Percentiles rank a stretch among this genome's conserved stretches.
phyloP scores from a whole-genome alignment of 148 eudicot species.

The Chenopodium quinoa region DNA sequence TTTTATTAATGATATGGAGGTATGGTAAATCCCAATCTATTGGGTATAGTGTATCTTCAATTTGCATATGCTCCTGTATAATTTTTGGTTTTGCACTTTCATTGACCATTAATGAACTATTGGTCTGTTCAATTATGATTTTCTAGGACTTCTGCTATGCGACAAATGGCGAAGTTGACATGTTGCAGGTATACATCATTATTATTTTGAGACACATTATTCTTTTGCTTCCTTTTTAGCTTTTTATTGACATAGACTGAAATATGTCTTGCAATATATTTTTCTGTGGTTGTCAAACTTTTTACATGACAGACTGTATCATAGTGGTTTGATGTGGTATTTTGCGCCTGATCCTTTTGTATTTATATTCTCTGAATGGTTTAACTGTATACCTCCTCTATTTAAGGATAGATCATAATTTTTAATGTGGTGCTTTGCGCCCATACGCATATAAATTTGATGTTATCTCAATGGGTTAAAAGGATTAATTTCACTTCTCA shows the following conservation, averaged over 20 bases:
- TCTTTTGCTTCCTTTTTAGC: not conserved
- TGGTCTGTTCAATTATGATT: slow-evolving; percentile 19
- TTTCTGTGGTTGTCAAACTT: not conserved
- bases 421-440: not conserved
- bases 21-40: slow-evolving; percentile 18
- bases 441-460: not conserved
- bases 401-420: not conserved
- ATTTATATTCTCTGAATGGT: not conserved
- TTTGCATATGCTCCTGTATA: not conserved
- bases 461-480: not conserved
- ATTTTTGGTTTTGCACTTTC: not conserved
- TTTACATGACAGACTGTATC: not conserved
- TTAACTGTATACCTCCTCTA: not conserved
- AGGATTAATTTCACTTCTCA: not conserved
- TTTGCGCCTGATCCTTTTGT: not conserved
- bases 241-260: not conserved
- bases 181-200: slow-evolving; percentile 52
- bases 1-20: slow-evolving; percentile 84
- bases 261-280: not conserved
- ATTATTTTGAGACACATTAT: not conserved
- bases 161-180: slow-evolving; percentile 50
- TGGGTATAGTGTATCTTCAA: slow-evolving; percentile 1
- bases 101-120: slow-evolving; percentile 4
- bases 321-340: not conserved
- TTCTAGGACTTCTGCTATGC: slow-evolving; percentile 69